These are phyloP conservation scores for Silene vulgaris DNA, from an alignment of 179 eudicot species.

Conservation along the genomic window DNA sequence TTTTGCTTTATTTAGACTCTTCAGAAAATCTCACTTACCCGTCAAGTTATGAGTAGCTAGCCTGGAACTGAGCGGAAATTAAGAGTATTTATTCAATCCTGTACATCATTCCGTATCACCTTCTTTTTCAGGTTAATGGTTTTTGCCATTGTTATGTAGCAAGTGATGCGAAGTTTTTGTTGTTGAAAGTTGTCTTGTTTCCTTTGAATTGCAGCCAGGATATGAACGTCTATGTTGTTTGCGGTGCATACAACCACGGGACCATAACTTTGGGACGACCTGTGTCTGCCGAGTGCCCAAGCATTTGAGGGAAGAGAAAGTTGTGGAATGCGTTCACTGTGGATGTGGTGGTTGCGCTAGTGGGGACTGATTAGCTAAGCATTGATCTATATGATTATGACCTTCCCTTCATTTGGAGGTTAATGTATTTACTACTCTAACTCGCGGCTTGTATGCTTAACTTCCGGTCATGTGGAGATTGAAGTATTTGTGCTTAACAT, in stretches of 20 bases:
- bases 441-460: not conserved
- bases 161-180: not conserved
- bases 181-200: not conserved
- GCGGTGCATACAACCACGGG: slow-evolving; percentile 79
- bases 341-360: slow-evolving; percentile 91
- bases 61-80: too few species aligned
- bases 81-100: too few species aligned
- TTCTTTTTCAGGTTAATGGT: not conserved
- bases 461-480: not conserved
- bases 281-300: slow-evolving; percentile 90
- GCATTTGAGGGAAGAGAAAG: slow-evolving; percentile 90
- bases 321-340: slow-evolving; percentile 80
- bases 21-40: too few species aligned
- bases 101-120: too few species aligned
- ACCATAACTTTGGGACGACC: slow-evolving; percentile 85
- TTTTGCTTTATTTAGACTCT: too few species aligned
- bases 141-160: not conserved
- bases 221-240: slow-evolving; percentile 86
- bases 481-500: not conserved
- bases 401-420: not conserved
- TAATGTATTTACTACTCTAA: not conserved
- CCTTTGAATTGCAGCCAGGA: slow-evolving; percentile 60
- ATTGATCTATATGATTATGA: slow-evolving; percentile 23
- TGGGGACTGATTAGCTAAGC: slow-evolving; percentile 38
- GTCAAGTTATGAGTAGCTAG: too few species aligned